These are phyloP conservation scores for Amphichorda felina DNA, from an alignment of 2,329 filamentous ascomycete genomes.

Conservation along the genomic window DNA sequence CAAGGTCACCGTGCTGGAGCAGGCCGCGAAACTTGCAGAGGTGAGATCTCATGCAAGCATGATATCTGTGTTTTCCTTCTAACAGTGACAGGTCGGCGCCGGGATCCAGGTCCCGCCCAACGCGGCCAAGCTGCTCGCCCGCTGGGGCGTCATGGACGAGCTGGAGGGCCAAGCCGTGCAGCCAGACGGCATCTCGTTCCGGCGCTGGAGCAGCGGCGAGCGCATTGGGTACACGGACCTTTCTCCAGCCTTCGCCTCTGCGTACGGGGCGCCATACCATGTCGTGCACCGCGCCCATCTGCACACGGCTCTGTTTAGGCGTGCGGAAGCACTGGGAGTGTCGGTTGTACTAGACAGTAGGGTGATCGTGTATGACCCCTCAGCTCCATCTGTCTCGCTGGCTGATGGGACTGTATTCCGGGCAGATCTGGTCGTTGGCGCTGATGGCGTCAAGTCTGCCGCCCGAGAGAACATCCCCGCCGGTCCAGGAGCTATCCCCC, in stretches of 20 bases:
- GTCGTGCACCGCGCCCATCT: slow-evolving; percentile 23
- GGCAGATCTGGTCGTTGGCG: slow-evolving; percentile 21
- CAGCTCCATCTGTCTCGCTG: slow-evolving; percentile 9
- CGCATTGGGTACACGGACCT: slow-evolving; percentile 17
- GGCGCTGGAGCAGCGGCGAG: slow-evolving; percentile 15
- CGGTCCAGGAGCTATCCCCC: slow-evolving; percentile 6
- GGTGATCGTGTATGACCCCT: slow-evolving; percentile 11
- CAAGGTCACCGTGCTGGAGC: slow-evolving; percentile 24
- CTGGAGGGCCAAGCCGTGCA: slow-evolving; percentile 8
- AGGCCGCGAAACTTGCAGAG: slow-evolving; percentile 24
- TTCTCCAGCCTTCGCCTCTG: slow-evolving; percentile 12
- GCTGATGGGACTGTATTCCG: slow-evolving; percentile 9
- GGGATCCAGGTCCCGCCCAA: slow-evolving; percentile 21
- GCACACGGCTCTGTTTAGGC: slow-evolving; percentile 15
- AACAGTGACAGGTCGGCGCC: slow-evolving; percentile 12
- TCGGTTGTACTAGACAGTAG: slow-evolving; percentile 11
- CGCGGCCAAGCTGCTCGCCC: slow-evolving; percentile 13
- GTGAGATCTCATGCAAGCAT: slow-evolving; percentile 9
- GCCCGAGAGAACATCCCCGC: no score
- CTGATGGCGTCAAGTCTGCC: no score
- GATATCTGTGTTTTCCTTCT: neutral
- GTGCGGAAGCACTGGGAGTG: slow-evolving; percentile 13
- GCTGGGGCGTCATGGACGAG: slow-evolving; percentile 15
- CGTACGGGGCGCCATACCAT: slow-evolving; percentile 17
- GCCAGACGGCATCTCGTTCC: slow-evolving; percentile 13